phyloP scores from a whole-genome alignment of 1,139 yeast species.

The Lodderomyces orthopsilosis region DNA sequence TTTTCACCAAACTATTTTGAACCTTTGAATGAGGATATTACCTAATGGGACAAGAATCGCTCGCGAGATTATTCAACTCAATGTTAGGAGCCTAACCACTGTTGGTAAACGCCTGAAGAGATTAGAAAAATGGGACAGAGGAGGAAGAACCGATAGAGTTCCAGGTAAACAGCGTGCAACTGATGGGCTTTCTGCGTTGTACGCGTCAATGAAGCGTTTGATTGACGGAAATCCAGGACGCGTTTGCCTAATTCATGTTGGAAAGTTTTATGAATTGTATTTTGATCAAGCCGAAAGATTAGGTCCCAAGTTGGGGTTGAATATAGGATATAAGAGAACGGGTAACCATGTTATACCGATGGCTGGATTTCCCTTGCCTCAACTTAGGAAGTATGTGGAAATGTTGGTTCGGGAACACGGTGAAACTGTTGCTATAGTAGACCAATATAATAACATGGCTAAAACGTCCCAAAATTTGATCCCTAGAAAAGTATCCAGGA shows the following conservation, averaged over 20 bases:
- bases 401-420: conserved; percentile 67
- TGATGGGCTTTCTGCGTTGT: conserved; percentile 23
- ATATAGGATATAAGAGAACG: conserved; percentile 40
- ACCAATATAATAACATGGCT: conserved; percentile 49
- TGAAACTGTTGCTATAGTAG: conserved; percentile 75
- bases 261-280: conserved; percentile 86
- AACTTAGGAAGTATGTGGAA: conserved; percentile 70
- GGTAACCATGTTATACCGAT: conserved; percentile 59
- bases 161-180: conserved; percentile 7
- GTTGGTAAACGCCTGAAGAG: not conserved
- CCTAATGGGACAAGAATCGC: not conserved
- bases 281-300: conserved; percentile 80
- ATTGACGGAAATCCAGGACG: conserved; percentile 53
- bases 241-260: conserved; percentile 82
- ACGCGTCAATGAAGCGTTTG: conserved; percentile 31
- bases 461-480: conserved; percentile 34
- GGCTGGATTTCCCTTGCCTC: conserved; percentile 86
- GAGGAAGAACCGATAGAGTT: conserved; percentile 32
- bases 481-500: conserved; percentile 70
- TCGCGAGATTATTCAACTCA: not conserved
- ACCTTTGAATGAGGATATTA: not conserved
- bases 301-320: conserved; percentile 69
- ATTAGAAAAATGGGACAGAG: conserved; percentile 37
- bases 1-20: not conserved
- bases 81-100: not conserved